Percentiles rank a stretch among this genome's conserved stretches.
Conservation (phyloP, 2,329 filamentous ascomycete species). For the Chalara sp. region DNA sequence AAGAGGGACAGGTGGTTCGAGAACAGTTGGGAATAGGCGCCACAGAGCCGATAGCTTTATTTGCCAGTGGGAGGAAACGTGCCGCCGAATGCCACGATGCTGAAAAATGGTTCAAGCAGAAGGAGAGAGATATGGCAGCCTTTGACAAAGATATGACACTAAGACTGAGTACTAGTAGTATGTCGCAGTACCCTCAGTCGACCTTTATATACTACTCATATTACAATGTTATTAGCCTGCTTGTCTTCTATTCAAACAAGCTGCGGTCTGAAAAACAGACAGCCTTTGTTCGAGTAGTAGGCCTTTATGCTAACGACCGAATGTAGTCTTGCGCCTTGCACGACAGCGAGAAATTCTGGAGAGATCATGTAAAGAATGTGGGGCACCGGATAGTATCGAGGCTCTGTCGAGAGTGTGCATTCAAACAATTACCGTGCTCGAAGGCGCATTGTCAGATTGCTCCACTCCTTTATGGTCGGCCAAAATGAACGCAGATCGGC, state of each 20-base stretch:
- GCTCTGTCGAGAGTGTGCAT: slow-evolving; percentile 2
- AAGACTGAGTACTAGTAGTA: too few species aligned
- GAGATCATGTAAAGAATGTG: slow-evolving; percentile 3
- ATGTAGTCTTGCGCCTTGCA: slow-evolving; percentile 5
- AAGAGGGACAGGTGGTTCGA: slow-evolving; percentile 3
- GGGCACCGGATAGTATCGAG: slow-evolving; percentile 14
- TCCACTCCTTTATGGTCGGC: slow-evolving; percentile 10
- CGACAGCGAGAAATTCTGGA: slow-evolving; percentile 8
- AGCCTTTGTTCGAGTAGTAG: background rate
- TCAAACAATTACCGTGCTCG: slow-evolving; percentile 12
- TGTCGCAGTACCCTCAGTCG: too few species aligned
- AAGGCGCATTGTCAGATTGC: slow-evolving; percentile 10
- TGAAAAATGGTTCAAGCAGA: background rate
- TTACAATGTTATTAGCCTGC: too few species aligned
- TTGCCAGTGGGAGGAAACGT: background rate
- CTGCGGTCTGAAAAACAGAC: too few species aligned
- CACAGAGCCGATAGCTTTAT: too few species aligned
- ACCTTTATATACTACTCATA: too few species aligned
- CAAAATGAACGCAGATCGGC: slow-evolving; percentile 6
- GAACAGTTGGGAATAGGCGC: background rate
- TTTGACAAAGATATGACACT: too few species aligned
- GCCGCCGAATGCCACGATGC: background rate
- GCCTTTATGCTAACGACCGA: background rate
- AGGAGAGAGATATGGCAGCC: background rate
- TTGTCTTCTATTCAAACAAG: too few species aligned